Evolutionary conservation across 1,284 basidiomycete genomes (phyloP), one percentile per base, ranked within the genome.

Genomic region (Trichosporon asahii): DNA sequence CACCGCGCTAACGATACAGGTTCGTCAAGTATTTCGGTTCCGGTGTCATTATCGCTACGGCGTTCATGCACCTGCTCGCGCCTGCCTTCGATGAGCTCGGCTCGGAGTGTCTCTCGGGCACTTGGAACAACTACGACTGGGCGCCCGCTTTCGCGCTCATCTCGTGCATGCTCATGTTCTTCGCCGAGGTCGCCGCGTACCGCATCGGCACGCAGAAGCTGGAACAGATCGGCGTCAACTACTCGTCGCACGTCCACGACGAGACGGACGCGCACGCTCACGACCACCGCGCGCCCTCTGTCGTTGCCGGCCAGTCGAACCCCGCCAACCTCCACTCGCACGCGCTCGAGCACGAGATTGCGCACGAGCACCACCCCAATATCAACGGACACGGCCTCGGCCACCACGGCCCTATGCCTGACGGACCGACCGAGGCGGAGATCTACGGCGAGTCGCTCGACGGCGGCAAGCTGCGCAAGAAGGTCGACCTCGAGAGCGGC

Each of bases 11-110:
- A 66, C 64, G n/a, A 33, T 25, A n/a, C 65, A 76, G 91, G 63
- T 94, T 96, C 79, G 91, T 92, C 33, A 97, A 96, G 83, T 98
- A 92, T 85, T 98, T 98, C 84, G 96, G 96, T 64, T 94, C 93
- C 8, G 94, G 93, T 33, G 92, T 96, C 71, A 95, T 95, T 79
- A 92, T 98, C 73, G 94, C 94, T 0, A 98, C 96, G 1, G 90
- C 91, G 0, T 94, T 95, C 80, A 94, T 95, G 70, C 93, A 95
- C 81, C 86, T 97, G 0, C 85, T 97, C 8, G 85, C 88, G 4
- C 91, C 94, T 0, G 94, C 89, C 0, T 84, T 92, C 64, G 88
- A 89, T 15, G 91, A 88, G 66, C 86, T 98, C 7, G 83, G 85
- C 18, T 91, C 90, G 0, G 83, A 86, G 11, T 98, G 95, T 83